phyloP scores from a whole-genome alignment of 495 filamentous ascomycete genomes.

The Articulospora tetracladia region DNA sequence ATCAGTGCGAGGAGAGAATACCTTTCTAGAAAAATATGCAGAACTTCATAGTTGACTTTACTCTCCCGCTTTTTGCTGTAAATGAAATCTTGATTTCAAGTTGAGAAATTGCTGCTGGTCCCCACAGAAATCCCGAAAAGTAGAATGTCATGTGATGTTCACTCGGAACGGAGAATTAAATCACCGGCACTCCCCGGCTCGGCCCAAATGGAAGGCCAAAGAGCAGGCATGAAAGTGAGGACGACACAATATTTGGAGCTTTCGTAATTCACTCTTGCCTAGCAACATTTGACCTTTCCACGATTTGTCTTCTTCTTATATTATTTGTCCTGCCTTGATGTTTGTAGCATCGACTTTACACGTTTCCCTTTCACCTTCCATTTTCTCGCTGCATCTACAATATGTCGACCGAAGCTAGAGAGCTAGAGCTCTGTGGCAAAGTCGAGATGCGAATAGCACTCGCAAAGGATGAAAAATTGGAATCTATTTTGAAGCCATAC shows the following conservation, averaged over 20 bases:
- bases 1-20: no score
- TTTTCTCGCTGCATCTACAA: neutral
- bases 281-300: neutral
- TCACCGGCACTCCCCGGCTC: neutral
- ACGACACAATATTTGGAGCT: neutral
- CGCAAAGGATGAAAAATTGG: constrained; percentile 72
- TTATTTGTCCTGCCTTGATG: neutral
- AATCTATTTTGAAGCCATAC: constrained; percentile 70
- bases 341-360: neutral
- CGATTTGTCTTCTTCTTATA: neutral
- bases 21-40: no score
- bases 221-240: neutral
- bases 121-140: neutral
- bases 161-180: neutral
- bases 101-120: neutral
- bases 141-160: neutral
- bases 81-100: no score
- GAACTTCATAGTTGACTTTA: no score
- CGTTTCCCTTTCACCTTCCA: neutral
- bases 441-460: constrained; percentile 89
- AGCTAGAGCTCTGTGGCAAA: constrained; percentile 83
- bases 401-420: constrained; percentile 51
- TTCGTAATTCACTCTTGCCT: neutral
- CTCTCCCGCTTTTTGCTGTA: no score
- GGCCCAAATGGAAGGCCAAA: neutral